These are phyloP conservation scores for Microsporum audouinii DNA, from an alignment of 2,329 filamentous ascomycete species.

Conservation along the genomic window DNA sequence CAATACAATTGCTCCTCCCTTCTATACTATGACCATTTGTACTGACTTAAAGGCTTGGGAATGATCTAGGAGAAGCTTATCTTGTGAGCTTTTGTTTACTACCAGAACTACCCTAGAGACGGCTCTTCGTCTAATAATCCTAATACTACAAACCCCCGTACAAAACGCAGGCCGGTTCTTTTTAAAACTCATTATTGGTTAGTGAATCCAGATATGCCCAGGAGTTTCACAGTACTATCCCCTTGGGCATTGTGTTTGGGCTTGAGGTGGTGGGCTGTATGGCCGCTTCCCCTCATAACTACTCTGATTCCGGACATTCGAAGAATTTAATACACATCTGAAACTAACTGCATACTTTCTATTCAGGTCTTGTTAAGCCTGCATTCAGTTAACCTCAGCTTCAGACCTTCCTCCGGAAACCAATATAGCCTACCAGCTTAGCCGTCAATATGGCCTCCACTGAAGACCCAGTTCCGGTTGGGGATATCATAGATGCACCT, in stretches of 20 bases:
- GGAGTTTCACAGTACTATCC: background rate
- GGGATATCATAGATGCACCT: background rate
- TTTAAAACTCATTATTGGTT: background rate
- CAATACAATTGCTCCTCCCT: background rate
- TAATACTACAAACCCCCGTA: background rate
- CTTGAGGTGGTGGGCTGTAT: background rate
- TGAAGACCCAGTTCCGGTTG: conserved; percentile 27
- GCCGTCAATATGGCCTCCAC: conserved; percentile 14
- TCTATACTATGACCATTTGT: background rate
- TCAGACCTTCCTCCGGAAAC: background rate
- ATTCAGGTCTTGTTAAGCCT: background rate
- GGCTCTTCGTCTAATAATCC: background rate
- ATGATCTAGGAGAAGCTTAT: background rate
- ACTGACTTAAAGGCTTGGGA: background rate
- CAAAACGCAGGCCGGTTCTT: background rate
- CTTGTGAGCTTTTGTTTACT: background rate
- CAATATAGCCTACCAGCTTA: background rate
- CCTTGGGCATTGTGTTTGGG: background rate
- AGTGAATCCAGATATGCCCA: background rate
- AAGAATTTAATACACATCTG: background rate
- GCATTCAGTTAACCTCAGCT: background rate
- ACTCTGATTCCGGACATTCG: background rate
- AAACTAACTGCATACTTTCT: background rate
- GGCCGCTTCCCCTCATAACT: background rate
- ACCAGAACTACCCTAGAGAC: background rate